phyloP scores from a whole-genome alignment of 805 yeast genomes.

The Saturnispora kantuleensis region DNA sequence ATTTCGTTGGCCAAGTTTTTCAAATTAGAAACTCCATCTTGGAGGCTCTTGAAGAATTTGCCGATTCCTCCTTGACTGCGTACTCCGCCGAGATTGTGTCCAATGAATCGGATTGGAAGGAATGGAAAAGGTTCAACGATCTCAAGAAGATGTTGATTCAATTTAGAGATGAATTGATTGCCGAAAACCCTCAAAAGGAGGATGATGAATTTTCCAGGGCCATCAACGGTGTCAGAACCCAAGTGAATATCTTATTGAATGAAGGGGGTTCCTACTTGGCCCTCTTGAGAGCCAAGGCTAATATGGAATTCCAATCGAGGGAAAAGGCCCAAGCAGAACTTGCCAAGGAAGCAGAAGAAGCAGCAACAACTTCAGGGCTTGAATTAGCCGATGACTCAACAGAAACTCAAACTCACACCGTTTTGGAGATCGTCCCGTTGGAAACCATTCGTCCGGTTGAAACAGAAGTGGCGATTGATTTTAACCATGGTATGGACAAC shows the following conservation, averaged over 20 bases:
- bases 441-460: background rate
- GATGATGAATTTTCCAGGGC: conserved; percentile 21
- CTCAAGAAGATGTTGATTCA: conserved; percentile 46
- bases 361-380: conserved; percentile 3
- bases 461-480: background rate
- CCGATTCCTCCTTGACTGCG: conserved; percentile 55
- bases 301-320: conserved; percentile 45
- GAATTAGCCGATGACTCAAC: background rate
- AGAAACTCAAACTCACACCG: background rate
- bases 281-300: conserved; percentile 47
- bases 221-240: conserved; percentile 32
- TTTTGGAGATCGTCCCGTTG: background rate
- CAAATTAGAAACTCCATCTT: conserved; percentile 35
- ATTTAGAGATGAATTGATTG: conserved; percentile 43
- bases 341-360: conserved; percentile 7
- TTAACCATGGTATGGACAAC: background rate
- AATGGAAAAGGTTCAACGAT: conserved; percentile 53
- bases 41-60: conserved; percentile 66
- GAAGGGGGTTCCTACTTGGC: conserved; percentile 57
- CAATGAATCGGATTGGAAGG: conserved; percentile 35
- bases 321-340: conserved; percentile 32
- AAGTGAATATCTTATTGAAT: conserved; percentile 39
- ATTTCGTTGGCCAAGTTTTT: conserved; percentile 25
- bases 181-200: conserved; percentile 24
- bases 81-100: conserved; percentile 51